Conservation (phyloP, 805 yeast genomes). For the Wickerhamomyces canadensis region DNA sequence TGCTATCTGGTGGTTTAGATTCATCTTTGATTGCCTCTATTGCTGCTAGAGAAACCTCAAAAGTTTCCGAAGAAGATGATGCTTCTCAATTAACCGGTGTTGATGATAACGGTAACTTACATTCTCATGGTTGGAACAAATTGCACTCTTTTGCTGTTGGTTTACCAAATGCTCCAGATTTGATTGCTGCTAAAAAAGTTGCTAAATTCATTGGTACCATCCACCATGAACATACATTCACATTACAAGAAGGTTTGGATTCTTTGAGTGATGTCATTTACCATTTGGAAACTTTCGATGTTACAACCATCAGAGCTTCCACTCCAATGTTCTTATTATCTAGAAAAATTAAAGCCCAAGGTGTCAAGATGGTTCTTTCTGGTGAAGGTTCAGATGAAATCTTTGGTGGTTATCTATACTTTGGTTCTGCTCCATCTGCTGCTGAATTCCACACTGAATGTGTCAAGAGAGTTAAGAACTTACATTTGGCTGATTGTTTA, state of each 20-base stretch:
- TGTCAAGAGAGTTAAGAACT: slow-evolving; percentile 93
- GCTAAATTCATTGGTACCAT: slow-evolving; percentile 94
- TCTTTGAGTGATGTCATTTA: slow-evolving; percentile 90
- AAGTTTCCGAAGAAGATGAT: slow-evolving; percentile 47
- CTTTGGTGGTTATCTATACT: slow-evolving; percentile 97
- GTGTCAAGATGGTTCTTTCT: slow-evolving; percentile 97
- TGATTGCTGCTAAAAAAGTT: slow-evolving; percentile 92
- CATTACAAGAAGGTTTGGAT: slow-evolving; percentile 94
- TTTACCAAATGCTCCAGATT: slow-evolving; percentile 96
- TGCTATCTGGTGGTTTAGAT: slow-evolving; percentile 95
- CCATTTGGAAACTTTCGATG: slow-evolving; percentile 97
- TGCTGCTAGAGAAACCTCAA: slow-evolving; percentile 92
- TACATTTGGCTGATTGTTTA: slow-evolving; percentile 94
- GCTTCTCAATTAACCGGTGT: slow-evolving; percentile 79
- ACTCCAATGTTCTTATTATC: slow-evolving; percentile 97
- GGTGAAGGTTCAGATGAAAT: slow-evolving; percentile 99
- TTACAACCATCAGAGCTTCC: slow-evolving; percentile 97
- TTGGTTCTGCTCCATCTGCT: slow-evolving; percentile 93
- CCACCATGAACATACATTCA: slow-evolving; percentile 97
- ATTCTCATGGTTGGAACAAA: slow-evolving; percentile 69
- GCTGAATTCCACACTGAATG: slow-evolving; percentile 93
- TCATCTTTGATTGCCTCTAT: slow-evolving; percentile 94
- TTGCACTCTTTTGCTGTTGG: slow-evolving; percentile 97
- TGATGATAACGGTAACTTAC: slow-evolving; percentile 81
- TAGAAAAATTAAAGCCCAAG: slow-evolving; percentile 98